Conservation (phyloP, 1,139 yeast species). For the Geotrichum citri-aurantii region DNA sequence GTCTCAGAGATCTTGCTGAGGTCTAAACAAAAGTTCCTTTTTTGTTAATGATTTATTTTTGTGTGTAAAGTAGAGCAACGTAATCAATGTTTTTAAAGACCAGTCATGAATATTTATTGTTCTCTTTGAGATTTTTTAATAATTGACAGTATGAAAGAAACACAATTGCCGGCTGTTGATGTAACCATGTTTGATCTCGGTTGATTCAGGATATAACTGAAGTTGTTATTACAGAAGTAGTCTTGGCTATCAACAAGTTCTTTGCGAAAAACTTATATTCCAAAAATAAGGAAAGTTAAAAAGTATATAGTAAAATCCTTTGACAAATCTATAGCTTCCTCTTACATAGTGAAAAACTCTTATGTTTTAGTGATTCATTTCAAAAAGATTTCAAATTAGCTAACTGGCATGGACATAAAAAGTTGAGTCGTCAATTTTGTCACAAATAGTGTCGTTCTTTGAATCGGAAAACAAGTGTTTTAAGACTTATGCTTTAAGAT, state of each 20-base stretch:
- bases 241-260: neutral
- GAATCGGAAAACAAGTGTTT: too few relatives aligned
- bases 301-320: too few relatives aligned
- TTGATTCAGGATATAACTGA: neutral
- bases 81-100: constrained; percentile 12
- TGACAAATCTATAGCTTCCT: too few relatives aligned
- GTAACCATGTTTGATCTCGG: neutral
- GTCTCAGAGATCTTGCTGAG: constrained; percentile 75
- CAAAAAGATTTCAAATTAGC: too few relatives aligned
- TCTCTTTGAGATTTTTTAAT: neutral
- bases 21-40: constrained; percentile 2
- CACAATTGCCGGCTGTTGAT: too few relatives aligned
- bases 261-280: neutral
- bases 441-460: too few relatives aligned
- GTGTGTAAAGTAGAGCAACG: constrained; percentile 12
- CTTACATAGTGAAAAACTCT: too few relatives aligned
- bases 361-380: too few relatives aligned
- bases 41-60: neutral
- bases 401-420: too few relatives aligned
- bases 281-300: too few relatives aligned
- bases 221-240: neutral
- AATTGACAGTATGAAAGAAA: neutral
- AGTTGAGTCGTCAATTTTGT: too few relatives aligned
- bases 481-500: too few relatives aligned
- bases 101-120: constrained; percentile 9